Conservation (phyloP, 768 basidiomycete species). For the Xanthoconium stramineum region DNA sequence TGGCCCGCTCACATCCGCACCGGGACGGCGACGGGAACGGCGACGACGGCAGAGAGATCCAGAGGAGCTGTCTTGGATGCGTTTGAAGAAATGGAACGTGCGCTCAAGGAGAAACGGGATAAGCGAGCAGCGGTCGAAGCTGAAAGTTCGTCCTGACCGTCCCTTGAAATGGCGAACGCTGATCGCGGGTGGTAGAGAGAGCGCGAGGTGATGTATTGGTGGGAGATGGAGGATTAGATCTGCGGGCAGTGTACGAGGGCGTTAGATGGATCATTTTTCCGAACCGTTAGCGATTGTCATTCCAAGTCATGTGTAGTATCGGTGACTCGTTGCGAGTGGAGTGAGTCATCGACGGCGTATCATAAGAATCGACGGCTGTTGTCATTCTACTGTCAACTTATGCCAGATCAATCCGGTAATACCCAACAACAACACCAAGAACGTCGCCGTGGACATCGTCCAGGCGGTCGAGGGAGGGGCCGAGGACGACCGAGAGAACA, state of each 20-base stretch:
- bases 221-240: slow-evolving; percentile 16
- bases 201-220: slow-evolving; percentile 15
- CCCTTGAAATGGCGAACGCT: slow-evolving; percentile 1
- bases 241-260: slow-evolving; percentile 40
- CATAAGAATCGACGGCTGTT: background rate
- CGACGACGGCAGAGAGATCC: slow-evolving; percentile 8
- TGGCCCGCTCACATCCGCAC: slow-evolving; percentile 62
- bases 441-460: background rate
- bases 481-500: background rate
- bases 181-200: slow-evolving; percentile 16
- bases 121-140: slow-evolving; percentile 28
- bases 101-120: slow-evolving; percentile 47
- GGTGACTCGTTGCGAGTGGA: background rate
- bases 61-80: slow-evolving; percentile 48
- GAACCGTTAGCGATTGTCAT: slow-evolving; percentile 34
- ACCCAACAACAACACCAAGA: background rate
- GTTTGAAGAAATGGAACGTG: slow-evolving; percentile 70
- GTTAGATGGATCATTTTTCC: slow-evolving; percentile 51
- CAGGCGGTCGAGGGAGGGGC: slow-evolving; percentile 2
- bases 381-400: background rate
- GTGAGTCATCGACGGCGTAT: slow-evolving; percentile 1
- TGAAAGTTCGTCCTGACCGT: slow-evolving; percentile 38
- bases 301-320: background rate
- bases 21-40: background rate
- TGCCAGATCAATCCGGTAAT: slow-evolving; percentile 10